Base-by-base conservation (phyloP, 257 asterid species). In the Solanum lycopersicoides region DNA sequence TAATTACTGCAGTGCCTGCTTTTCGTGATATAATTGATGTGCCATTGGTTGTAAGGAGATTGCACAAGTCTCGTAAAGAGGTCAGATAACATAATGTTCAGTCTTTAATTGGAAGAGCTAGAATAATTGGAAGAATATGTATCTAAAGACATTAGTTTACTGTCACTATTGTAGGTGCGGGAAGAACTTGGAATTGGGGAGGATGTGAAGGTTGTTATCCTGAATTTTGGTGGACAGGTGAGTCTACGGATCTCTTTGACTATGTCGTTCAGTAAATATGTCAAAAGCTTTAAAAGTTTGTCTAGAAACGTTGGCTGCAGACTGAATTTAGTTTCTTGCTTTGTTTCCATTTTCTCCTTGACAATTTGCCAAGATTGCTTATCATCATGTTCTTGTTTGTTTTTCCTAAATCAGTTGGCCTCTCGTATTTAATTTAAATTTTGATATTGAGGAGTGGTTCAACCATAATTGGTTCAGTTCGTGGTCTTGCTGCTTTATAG, bases 151-250 rank as follows among this genome's bases (percentile, higher is more conserved):
- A 41, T 86, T 68, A 60, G 53, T 72, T 83, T 80, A 80, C 53
- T 77, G 35, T 16, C 79, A 44, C 86, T 68, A 84, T 90, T 91
- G 85, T 89, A 97, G 99, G 95, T 94, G 86, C 94, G 99, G 90
- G 91, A 86, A 91, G 98, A 96, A 89, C 97, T 94, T 88, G 98
- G 98, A 88, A 91, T 97, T 89, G 89, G 89, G 79, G 95, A 93
- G 85, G 96, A 95, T 86, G 95, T 93, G 92, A 97, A 95, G 89
- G 92, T 95, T 83, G 97, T 94, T 80, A 97, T 97, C 88, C 98
- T 97, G 88, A 97, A 97, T 93, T 96, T 97, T 88, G 99, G 99
- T 37, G 99, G 99, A 83, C 99, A 97, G 98, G 99, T 96, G 91
- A 53, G 66, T 86, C 53, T 30, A 82, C 65, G 5, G 21, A 47